Conservation (phyloP, 441 rosid genomes). For the Jatropha podagrica region DNA sequence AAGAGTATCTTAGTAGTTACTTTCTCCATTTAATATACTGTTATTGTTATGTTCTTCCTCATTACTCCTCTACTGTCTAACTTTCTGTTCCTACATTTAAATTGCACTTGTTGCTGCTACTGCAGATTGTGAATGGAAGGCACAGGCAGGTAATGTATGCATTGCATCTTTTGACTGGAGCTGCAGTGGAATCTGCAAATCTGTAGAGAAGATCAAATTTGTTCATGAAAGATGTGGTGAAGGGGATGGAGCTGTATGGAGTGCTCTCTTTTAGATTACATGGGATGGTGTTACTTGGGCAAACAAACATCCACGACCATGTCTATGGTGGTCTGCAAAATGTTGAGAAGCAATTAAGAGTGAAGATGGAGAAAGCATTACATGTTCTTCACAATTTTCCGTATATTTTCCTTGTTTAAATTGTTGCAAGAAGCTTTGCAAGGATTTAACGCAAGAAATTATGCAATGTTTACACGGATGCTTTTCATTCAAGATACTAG, state of each 20-base stretch:
- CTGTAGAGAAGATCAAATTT: conserved; percentile 77
- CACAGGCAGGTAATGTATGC: conserved; percentile 86
- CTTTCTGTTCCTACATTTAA: background rate
- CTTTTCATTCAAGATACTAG: background rate
- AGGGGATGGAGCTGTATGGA: conserved; percentile 90
- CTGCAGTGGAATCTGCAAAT: conserved; percentile 96
- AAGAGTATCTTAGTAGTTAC: background rate
- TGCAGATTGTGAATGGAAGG: conserved; percentile 96
- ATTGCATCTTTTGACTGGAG: conserved; percentile 97
- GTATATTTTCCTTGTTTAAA: background rate
- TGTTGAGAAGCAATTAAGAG: background rate
- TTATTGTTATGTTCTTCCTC: background rate
- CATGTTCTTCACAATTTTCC: background rate
- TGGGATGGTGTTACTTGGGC: background rate
- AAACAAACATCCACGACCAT: background rate
- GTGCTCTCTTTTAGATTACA: conserved; percentile 44
- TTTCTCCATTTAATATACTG: background rate
- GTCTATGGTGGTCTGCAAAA: background rate
- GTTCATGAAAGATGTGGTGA: conserved; percentile 86
- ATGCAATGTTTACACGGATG: background rate
- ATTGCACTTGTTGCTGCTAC: background rate
- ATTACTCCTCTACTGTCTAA: background rate
- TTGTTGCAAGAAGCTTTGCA: background rate
- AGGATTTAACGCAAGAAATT: conserved; percentile 1
- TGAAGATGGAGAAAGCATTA: conserved; percentile 11